These are phyloP conservation scores for Samsoniella hepiali DNA, from an alignment of 2,329 filamentous ascomycete genomes.

Conservation along the genomic window DNA sequence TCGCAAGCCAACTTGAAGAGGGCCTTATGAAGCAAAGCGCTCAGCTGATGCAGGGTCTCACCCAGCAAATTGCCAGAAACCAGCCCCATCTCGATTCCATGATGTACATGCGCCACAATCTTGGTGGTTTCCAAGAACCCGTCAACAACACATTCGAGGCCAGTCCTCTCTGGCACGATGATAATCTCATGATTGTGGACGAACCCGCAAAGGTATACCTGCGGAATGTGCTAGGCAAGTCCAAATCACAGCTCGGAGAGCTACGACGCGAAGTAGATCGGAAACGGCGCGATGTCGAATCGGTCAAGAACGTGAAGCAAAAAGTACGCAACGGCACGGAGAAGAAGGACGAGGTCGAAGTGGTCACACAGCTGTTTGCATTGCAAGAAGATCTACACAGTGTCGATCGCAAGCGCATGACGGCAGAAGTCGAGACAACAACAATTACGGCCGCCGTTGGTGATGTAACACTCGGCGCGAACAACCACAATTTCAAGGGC, in stretches of 20 bases:
- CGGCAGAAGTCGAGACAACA: conserved; percentile 86
- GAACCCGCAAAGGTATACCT: conserved; percentile 85
- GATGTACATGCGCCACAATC: conserved; percentile 97
- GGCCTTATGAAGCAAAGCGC: conserved; percentile 72
- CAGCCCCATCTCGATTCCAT: conserved; percentile 86
- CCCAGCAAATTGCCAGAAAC: conserved; percentile 81
- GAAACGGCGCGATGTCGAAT: conserved; percentile 81
- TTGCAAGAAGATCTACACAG: conserved; percentile 84
- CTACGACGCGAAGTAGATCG: conserved; percentile 79
- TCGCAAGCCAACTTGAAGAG: conserved; percentile 77
- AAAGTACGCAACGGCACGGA: conserved; percentile 78
- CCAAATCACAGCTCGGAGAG: conserved; percentile 78
- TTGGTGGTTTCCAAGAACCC: conserved; percentile 77
- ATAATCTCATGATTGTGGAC: conserved; percentile 80
- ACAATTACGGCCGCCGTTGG: conserved; percentile 91
- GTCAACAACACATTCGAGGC: conserved; percentile 83
- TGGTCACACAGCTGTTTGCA: conserved; percentile 78
- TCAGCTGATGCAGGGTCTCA: conserved; percentile 67
- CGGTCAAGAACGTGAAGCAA: conserved; percentile 68
- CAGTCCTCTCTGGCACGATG: conserved; percentile 95
- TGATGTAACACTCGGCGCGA: conserved; percentile 86
- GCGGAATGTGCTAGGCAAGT: conserved; percentile 87
- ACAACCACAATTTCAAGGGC: conserved; percentile 97
- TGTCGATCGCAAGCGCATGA: conserved; percentile 77
- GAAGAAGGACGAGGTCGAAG: conserved; percentile 81